A percentile compares a stretch with the other conserved stretches of the same genome.
These are phyloP conservation scores for Cladosporium sp. DNA, from an alignment of 2,329 filamentous ascomycete genomes.

Conservation along the genomic window DNA sequence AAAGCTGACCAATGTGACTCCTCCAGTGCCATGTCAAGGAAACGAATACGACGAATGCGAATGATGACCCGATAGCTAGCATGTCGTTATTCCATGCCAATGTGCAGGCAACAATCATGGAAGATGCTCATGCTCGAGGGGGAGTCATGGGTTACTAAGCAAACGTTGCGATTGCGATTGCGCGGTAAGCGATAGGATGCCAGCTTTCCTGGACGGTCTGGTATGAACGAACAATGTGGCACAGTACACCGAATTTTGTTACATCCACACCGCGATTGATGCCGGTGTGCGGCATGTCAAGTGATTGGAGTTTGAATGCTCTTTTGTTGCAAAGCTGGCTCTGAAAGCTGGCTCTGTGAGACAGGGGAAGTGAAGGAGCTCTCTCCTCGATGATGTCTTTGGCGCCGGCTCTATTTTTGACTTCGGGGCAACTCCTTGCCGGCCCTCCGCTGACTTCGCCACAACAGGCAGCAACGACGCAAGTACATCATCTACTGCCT, in stretches of 20 bases:
- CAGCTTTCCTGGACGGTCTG: background rate
- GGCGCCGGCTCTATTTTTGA: conserved; percentile 1
- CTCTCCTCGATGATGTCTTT: background rate
- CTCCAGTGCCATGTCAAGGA: background rate
- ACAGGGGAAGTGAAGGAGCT: background rate
- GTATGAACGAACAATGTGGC: background rate
- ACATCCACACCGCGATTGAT: background rate
- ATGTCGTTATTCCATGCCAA: background rate
- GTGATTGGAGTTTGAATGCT: background rate
- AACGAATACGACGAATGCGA: background rate
- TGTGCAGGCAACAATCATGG: background rate
- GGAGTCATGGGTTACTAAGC: background rate
- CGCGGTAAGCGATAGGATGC: background rate
- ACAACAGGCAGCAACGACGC: conserved; percentile 11
- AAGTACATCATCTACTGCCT: background rate
- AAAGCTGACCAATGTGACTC: background rate
- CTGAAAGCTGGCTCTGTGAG: background rate
- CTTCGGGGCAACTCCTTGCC: background rate
- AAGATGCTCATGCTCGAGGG: background rate
- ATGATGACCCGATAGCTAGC: background rate
- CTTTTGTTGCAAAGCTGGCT: background rate
- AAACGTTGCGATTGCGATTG: background rate
- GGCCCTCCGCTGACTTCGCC: conserved; percentile 7
- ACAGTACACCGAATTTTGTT: background rate
- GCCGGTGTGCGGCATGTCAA: background rate